Base-by-base conservation (phyloP, 306 rosid species). In the Sicyos edulis region DNA sequence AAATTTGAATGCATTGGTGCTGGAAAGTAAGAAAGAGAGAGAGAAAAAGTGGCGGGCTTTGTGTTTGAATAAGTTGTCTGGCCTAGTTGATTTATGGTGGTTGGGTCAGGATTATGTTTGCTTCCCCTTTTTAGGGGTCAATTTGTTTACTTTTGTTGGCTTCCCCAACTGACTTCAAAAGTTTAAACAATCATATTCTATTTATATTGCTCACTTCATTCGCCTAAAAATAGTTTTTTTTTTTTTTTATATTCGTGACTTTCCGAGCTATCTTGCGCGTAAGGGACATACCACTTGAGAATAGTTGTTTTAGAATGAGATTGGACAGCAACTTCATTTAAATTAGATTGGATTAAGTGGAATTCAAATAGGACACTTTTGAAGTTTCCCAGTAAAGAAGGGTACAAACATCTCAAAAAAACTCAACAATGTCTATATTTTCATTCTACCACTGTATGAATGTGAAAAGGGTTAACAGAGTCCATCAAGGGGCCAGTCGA, bases 21-120 rank as follows among this genome's bases (percentile, higher is more conserved):
- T 69, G 20, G n/a, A 65, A 77, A 81, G 80, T 80, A 74, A 47
- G 73, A 75, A 32, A 74, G 73, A 49, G 75, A 80, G 78, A 80
- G 78, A 80, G 78, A 53, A 58, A 74, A 42, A 74, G 71, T 83
- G 92, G 96, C 96, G 98, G 96, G 96, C 71, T 88, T 76, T 85
- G 88, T 75, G 83, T 90, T 90, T 90, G 96, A 92, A 90, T 76
- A 74, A 54, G 78, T 69, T 74, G 75, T 76, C 70, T 70, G 74
- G 80, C 21, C 65, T 4, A 24, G 73, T 50, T n/a, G 49, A 76
- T 49, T 57, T 10, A 26, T 40, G 68, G 73, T 69, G 17, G 57
- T 75, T 47, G 51, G 84, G 76, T 62, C 80, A 78, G 76, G 77
- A 74, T 63, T 1, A 49, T 82, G 90, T 85, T 77, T 71, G 76